These are phyloP conservation scores for Hibiscus syriacus DNA, from an alignment of 345 rosid species.

Conservation along the genomic window DNA sequence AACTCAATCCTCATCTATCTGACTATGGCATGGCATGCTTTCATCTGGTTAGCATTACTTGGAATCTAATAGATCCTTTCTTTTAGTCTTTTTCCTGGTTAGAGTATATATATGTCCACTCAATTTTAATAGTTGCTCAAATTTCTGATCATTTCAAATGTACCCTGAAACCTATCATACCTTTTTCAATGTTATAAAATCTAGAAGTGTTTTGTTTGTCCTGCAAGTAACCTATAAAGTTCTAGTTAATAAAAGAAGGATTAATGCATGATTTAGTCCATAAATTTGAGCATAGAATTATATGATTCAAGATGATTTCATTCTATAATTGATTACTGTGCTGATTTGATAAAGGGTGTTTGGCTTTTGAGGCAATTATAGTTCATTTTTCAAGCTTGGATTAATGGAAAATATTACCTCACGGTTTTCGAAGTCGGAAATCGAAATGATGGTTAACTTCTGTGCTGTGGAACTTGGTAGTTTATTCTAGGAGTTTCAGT, in stretches of 20 bases:
- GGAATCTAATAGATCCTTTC: background rate
- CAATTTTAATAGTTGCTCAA: background rate
- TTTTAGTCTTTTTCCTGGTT: background rate
- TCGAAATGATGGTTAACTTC: no score
- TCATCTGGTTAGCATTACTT: slow-evolving; percentile 41
- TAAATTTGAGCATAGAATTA: no score
- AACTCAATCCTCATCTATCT: slow-evolving; percentile 69
- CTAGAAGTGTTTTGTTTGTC: background rate
- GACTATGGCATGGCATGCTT: slow-evolving; percentile 79
- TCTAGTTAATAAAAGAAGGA: background rate
- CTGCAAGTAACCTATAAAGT: background rate
- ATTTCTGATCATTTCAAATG: background rate
- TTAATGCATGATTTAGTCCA: no score
- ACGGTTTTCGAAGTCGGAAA: no score
- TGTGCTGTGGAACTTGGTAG: background rate
- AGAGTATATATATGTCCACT: background rate
- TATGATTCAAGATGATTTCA: no score
- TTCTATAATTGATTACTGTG: no score
- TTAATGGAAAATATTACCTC: no score
- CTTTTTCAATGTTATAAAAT: background rate
- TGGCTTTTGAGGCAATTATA: no score
- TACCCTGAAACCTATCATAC: background rate
- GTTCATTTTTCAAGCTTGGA: no score
- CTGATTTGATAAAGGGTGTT: no score
- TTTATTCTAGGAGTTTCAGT: background rate